phyloP scores from a whole-genome alignment of 345 rosid genomes.

The Gossypium raimondii region DNA sequence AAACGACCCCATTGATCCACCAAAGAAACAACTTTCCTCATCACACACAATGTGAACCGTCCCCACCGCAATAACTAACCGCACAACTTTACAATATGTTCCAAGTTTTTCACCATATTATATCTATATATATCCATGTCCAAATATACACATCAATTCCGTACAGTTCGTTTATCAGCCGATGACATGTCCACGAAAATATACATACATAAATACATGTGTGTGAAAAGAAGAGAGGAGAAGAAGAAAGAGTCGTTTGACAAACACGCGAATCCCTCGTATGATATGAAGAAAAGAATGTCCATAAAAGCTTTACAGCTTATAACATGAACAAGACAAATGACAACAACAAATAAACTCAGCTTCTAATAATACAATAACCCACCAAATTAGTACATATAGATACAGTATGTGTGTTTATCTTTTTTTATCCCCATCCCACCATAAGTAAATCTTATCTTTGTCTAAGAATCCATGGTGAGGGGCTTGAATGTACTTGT shows the following conservation, averaged over 20 bases:
- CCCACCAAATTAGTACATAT: constrained; percentile 33
- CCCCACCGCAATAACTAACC: too few species aligned
- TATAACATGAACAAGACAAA: constrained; percentile 2
- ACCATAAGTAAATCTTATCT: constrained; percentile 32
- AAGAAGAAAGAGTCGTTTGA: constrained; percentile 4
- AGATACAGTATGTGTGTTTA: constrained; percentile 30
- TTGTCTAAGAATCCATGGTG: constrained; percentile 33
- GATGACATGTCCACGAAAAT: too few species aligned
- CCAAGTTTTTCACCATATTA: too few species aligned
- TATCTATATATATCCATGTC: too few species aligned
- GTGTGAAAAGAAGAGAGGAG: neutral
- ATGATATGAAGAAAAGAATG: constrained; percentile 23
- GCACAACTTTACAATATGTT: too few species aligned
- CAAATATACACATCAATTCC: too few species aligned
- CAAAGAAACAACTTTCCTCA: too few species aligned
- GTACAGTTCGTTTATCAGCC: too few species aligned
- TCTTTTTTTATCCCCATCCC: constrained; percentile 35
- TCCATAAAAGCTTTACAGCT: constrained; percentile 27
- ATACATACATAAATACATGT: neutral
- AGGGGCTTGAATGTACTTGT: constrained; percentile 34
- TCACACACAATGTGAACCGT: too few species aligned
- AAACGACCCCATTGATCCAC: too few species aligned
- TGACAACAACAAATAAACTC: neutral
- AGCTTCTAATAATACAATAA: constrained; percentile 15
- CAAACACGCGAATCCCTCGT: constrained; percentile 28